Conservation (phyloP, 139 green algal species). For the Closterium sp. region DNA sequence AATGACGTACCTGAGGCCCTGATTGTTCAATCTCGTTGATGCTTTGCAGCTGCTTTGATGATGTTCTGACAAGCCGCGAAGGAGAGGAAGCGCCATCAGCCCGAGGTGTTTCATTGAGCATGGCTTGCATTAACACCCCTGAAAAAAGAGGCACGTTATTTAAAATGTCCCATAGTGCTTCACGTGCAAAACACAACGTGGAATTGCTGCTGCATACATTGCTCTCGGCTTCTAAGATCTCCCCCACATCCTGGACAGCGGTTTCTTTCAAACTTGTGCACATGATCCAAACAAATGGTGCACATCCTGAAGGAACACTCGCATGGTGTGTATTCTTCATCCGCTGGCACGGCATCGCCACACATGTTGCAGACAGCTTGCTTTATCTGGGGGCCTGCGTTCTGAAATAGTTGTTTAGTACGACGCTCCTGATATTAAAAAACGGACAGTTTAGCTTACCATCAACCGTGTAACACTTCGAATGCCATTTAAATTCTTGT, state of each 20-base stretch:
- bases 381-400: too few relatives aligned
- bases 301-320: constrained; percentile 28
- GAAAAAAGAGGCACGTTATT: neutral
- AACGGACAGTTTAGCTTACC: too few relatives aligned
- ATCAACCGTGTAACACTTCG: too few relatives aligned
- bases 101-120: constrained; percentile 2
- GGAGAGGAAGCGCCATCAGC: neutral
- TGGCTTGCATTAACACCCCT: neutral
- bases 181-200: neutral
- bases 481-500: too few relatives aligned
- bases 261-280: constrained; percentile 20
- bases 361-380: constrained; percentile 7
- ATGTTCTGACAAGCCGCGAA: neutral
- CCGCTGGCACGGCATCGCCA: neutral
- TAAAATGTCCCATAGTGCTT: neutral
- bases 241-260: constrained; percentile 6
- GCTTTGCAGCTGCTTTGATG: neutral
- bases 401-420: too few relatives aligned
- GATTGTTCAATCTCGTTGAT: neutral
- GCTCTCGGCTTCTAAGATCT: constrained; percentile 2
- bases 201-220: constrained; percentile 12
- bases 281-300: constrained; percentile 19
- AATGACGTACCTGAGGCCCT: neutral
- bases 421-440: too few relatives aligned
- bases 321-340: constrained; percentile 5